phyloP scores from a whole-genome alignment of 2,329 filamentous ascomycete genomes.

The Calonectria naviculata region DNA sequence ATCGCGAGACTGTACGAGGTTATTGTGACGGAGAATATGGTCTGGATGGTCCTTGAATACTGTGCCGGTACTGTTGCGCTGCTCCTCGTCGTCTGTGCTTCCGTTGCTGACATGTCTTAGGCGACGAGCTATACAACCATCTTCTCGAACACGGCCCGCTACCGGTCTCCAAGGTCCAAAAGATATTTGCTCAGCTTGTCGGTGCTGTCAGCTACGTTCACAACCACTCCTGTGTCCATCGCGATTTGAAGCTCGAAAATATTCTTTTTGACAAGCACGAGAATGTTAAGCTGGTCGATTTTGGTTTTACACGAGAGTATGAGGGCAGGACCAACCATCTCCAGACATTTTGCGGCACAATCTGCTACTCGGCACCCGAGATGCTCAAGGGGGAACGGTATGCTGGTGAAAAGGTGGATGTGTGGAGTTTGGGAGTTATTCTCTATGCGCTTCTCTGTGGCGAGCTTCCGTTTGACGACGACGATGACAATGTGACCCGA shows the following conservation, averaged over 20 bases:
- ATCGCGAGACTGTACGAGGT: constrained; percentile 98
- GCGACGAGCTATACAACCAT: constrained; percentile 97
- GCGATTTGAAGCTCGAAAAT: constrained; percentile 91
- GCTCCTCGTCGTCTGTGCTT: not conserved
- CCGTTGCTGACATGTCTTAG: constrained; percentile 57
- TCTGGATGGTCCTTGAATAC: constrained; percentile 97
- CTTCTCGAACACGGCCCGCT: constrained; percentile 88
- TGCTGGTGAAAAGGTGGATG: constrained; percentile 96
- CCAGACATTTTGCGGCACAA: constrained; percentile 97
- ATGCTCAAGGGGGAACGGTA: constrained; percentile 99
- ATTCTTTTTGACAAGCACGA: constrained; percentile 96
- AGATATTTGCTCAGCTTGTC: constrained; percentile 94
- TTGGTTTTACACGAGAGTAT: constrained; percentile 98
- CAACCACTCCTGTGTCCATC: constrained; percentile 93
- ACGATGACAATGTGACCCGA: constrained; percentile 90
- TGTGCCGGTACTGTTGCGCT: constrained; percentile 76
- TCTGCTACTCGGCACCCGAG: constrained; percentile 97
- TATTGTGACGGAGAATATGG: constrained; percentile 92
- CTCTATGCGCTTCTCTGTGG: constrained; percentile 85
- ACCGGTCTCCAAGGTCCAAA: constrained; percentile 87
- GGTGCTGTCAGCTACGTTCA: constrained; percentile 97
- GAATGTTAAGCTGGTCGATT: constrained; percentile 97
- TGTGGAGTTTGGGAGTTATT: constrained; percentile 91
- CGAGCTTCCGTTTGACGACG: constrained; percentile 94
- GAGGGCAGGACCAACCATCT: constrained; percentile 94